Evolutionary conservation across 345 rosid species (phyloP).

Genomic region (Salix dunnii): DNA sequence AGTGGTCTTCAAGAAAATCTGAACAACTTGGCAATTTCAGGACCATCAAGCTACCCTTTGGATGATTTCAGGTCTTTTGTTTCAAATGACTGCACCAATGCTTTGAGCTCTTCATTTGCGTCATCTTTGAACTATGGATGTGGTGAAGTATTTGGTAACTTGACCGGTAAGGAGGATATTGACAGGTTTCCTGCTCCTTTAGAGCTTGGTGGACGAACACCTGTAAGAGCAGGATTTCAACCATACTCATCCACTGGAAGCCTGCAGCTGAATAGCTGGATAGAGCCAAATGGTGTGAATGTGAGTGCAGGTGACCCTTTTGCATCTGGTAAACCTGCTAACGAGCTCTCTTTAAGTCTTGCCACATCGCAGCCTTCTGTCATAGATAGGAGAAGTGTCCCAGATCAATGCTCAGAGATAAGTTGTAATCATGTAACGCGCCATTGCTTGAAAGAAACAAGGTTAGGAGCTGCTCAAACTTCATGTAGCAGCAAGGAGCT

Average conservation of each 20-base stretch:
- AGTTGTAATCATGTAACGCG: slow-evolving; percentile 30
- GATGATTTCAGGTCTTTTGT: slow-evolving; percentile 30
- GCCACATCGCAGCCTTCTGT: slow-evolving; percentile 47
- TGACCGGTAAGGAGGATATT: slow-evolving; percentile 30
- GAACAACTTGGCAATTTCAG: slow-evolving; percentile 19
- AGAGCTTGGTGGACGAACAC: slow-evolving; percentile 32
- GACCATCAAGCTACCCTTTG: slow-evolving; percentile 26
- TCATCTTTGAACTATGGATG: slow-evolving; percentile 27
- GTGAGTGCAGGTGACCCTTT: slow-evolving; percentile 25
- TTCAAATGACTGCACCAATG: slow-evolving; percentile 29
- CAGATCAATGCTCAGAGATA: slow-evolving; percentile 61
- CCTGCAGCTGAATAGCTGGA: slow-evolving; percentile 41
- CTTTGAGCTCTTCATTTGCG: slow-evolving; percentile 27
- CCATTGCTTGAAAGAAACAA: slow-evolving; percentile 30
- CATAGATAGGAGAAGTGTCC: slow-evolving; percentile 24
- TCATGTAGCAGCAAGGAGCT: slow-evolving; percentile 56
- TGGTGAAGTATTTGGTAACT: slow-evolving; percentile 30
- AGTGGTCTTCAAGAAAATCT: slow-evolving; percentile 39
- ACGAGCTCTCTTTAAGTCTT: slow-evolving; percentile 78
- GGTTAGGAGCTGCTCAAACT: slow-evolving; percentile 47
- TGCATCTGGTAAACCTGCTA: slow-evolving; percentile 32
- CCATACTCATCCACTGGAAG: slow-evolving; percentile 31
- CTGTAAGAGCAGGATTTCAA: slow-evolving; percentile 41
- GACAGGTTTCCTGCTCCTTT: slow-evolving; percentile 32
- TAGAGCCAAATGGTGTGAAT: slow-evolving; percentile 35